Conservation (phyloP, 345 rosid genomes). For the Psidium friedrichsthalianum region DNA sequence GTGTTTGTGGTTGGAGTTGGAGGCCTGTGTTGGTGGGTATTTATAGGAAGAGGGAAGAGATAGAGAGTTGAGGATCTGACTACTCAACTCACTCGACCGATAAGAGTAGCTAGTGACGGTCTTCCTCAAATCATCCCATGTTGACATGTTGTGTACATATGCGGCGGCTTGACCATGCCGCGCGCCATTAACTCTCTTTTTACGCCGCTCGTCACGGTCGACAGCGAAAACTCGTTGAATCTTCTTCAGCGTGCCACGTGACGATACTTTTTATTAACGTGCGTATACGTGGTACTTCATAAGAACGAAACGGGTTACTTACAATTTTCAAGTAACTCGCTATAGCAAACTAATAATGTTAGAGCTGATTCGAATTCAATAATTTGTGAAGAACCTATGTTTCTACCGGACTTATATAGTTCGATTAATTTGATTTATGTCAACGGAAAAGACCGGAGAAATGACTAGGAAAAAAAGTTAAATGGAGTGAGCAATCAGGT, state of each 20-base stretch:
- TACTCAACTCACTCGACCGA: neutral
- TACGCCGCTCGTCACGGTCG: neutral
- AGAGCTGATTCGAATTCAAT: neutral
- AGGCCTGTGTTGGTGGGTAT: neutral
- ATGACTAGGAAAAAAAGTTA: too few species aligned
- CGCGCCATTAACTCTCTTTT: too few species aligned
- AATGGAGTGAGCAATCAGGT: neutral
- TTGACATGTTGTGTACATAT: neutral
- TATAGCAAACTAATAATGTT: rapidly evolving
- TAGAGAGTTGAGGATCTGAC: neutral
- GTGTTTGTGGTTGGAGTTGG: neutral
- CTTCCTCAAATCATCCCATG: neutral
- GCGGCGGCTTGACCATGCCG: too few species aligned
- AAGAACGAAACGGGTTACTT: neutral
- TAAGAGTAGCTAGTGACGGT: neutral
- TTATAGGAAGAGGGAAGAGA: neutral
- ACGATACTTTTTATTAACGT: too few species aligned
- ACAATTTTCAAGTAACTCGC: neutral
- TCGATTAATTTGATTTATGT: neutral
- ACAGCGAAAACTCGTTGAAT: neutral
- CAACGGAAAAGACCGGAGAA: too few species aligned
- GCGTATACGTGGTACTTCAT: too few species aligned
- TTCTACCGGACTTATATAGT: neutral
- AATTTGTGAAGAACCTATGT: too few species aligned
- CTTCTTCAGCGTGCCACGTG: neutral